Base-by-base conservation (phyloP, 2,329 filamentous ascomycete genomes). In the Penicillium sp. region DNA sequence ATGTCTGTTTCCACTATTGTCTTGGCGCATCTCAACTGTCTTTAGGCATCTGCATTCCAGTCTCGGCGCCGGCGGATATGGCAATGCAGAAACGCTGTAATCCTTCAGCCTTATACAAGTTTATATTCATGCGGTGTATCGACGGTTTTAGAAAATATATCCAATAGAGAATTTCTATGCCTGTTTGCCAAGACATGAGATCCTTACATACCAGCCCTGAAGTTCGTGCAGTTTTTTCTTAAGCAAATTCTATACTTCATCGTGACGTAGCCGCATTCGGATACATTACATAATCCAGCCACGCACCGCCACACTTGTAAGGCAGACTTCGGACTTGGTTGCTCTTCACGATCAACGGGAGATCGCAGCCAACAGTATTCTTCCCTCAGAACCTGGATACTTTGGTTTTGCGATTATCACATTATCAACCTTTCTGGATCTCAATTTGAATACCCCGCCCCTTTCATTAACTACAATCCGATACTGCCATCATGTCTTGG, bases 401-500 rank as follows among this genome's bases (percentile, higher is more conserved):
- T 41, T 41, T 14, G 19, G 7, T 41, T 19, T 41, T 39, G 35
- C 16, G 35, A 3, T 10, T 19, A 10, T 19, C 31, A 33, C 0
- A 9, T 39, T 19, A 19, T 10, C 31, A 33, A 10, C 9, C 35
- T 1, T 9, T 19, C n/a, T 19, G 4, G n/a, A 19, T 19, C 16
- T 19, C n/a, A 19, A 39, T 19, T 19, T 10, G 11, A 19, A 9
- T 11, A 19, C 13, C 14, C 19, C 26, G 26, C 26, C 19, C 39
- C n/a, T 13, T 21, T 22, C 39, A 22, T 13, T 13, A 9, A 41
- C 19, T 22, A 21, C 9, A 14, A 39, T 46, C n/a, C 13, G 43
- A 29, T 47, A 37, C 68, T 70, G 70, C 71, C 72, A 79, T 73
- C 61, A 89, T 89, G 86, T 89, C 86, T 77, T 89, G 86, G 87